Percentiles rank a stretch among this genome's conserved stretches.
Evolutionary conservation across 2,329 filamentous ascomycete species (phyloP).

Genomic region (Bisporella sp.): DNA sequence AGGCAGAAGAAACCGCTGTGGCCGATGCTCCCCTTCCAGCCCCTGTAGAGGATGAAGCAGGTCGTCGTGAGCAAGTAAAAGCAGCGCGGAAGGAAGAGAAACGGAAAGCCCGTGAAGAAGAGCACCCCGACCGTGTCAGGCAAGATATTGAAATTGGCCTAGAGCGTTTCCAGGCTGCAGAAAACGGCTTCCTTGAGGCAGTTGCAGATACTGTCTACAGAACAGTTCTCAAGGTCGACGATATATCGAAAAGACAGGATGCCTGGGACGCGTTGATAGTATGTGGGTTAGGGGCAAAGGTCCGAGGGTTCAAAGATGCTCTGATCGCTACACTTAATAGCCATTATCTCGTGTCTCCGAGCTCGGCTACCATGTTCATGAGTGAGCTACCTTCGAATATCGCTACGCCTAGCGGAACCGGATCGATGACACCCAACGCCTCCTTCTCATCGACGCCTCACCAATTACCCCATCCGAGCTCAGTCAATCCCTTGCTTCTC

Average conservation of each 20-base stretch:
- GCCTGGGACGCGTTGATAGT: constrained; percentile 92
- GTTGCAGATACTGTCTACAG: constrained; percentile 81
- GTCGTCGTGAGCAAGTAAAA: constrained; percentile 21
- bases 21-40: constrained; percentile 6
- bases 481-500: constrained; percentile 84
- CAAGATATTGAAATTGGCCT: constrained; percentile 69
- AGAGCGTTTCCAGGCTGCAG: constrained; percentile 65
- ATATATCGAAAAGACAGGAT: constrained; percentile 74
- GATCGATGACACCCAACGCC: constrained; percentile 70
- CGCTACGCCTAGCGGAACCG: constrained; percentile 83
- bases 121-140: constrained; percentile 46
- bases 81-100: constrained; percentile 23
- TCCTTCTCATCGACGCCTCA: constrained; percentile 44
- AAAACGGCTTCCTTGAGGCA: constrained; percentile 68
- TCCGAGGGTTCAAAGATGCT: constrained; percentile 79
- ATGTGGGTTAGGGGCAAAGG: constrained; percentile 74
- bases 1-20: constrained; percentile 1
- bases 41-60: constrained; percentile 15
- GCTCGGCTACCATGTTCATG: constrained; percentile 91
- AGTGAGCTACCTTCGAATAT: constrained; percentile 93
- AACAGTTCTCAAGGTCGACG: constrained; percentile 74
- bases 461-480: constrained; percentile 48
- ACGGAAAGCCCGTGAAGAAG: constrained; percentile 22
- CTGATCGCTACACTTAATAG: constrained; percentile 71
- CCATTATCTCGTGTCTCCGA: constrained; percentile 86